Evolutionary conservation across 2,329 filamentous ascomycete species (phyloP), one percentile per base, ranked within the genome.

Genomic region (Byssochlamys sp.): DNA sequence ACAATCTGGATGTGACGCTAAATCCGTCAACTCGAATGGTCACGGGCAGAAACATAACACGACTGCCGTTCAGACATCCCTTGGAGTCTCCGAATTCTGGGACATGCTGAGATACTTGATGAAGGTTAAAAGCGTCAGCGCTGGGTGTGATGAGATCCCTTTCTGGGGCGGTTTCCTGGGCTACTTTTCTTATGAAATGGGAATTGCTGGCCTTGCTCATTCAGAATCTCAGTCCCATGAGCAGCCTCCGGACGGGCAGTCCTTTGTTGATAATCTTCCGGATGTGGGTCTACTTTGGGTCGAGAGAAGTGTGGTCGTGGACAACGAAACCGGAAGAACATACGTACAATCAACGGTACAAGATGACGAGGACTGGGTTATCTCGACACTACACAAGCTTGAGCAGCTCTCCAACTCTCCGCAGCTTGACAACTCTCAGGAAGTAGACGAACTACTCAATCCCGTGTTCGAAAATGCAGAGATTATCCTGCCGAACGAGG

Each of bases 131-230:
- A 73, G 66, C 55, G 67, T 77, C 9, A 60, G 62, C 19, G 64
- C 63, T 19, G 74, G 73, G 0, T 67, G 70, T 60, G 45, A 54
- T 3, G 61, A 72, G 1, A 66, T 75, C 24, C 77, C 88, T 0
- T 96, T 95, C 68, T 84, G 89, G 72, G 91, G 90, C 55, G 91
- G 91, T 0, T 85, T 95, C 59, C 84, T 95, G 74, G 91, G 91
- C 0, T 95, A 87, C 66, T 81, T 90, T 54, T 90, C 89, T 0
- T 95, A 96, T 60, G 91, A 96, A 70, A 84, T 91, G 68, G 89
- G 90, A 0, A 75, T 95, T 1, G 77, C 71, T 5, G 67, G 71
- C 53, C 62, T 84, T 80, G 19, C 84, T 85, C 71, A 70, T 53
- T 65, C 69, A 2, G 67, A 68, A 53, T 57, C 56, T 72, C 54